Evolutionary conservation across 306 rosid species (phyloP).

Genomic region (Fagus sylvatica): DNA sequence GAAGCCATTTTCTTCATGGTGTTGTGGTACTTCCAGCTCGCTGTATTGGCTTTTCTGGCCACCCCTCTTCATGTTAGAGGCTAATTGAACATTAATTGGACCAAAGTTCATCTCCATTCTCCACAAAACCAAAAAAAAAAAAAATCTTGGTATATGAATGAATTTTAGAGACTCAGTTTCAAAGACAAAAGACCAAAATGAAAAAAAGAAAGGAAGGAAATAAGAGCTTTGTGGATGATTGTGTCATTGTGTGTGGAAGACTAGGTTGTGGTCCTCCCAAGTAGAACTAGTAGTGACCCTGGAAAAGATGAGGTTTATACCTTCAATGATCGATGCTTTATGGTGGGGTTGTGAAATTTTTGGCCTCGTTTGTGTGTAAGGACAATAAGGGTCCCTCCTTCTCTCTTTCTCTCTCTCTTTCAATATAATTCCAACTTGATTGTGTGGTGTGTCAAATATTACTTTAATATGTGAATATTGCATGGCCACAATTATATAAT

Average conservation of each 20-base stretch:
- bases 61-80: constrained; percentile 29
- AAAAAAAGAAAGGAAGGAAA: too few relatives aligned
- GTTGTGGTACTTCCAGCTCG: constrained; percentile 1
- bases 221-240: constrained; percentile 21
- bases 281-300: constrained; percentile 11
- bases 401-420: neutral
- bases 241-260: constrained; percentile 13
- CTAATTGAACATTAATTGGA: constrained; percentile 24
- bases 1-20: constrained; percentile 30
- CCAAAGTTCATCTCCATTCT: constrained; percentile 43
- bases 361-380: constrained; percentile 17
- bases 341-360: constrained; percentile 21
- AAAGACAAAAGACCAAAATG: constrained; percentile 19
- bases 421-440: constrained; percentile 35
- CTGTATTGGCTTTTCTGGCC: constrained; percentile 12
- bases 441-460: constrained; percentile 33
- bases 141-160: neutral
- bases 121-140: too few relatives aligned
- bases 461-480: too few relatives aligned
- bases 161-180: constrained; percentile 1
- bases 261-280: constrained; percentile 7
- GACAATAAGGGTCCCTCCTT: neutral
- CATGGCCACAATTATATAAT: neutral
- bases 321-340: too few relatives aligned
- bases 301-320: constrained; percentile 26